These are phyloP conservation scores for Talaromyces sp. DNA, from an alignment of 2,329 filamentous ascomycete genomes.

Conservation along the genomic window DNA sequence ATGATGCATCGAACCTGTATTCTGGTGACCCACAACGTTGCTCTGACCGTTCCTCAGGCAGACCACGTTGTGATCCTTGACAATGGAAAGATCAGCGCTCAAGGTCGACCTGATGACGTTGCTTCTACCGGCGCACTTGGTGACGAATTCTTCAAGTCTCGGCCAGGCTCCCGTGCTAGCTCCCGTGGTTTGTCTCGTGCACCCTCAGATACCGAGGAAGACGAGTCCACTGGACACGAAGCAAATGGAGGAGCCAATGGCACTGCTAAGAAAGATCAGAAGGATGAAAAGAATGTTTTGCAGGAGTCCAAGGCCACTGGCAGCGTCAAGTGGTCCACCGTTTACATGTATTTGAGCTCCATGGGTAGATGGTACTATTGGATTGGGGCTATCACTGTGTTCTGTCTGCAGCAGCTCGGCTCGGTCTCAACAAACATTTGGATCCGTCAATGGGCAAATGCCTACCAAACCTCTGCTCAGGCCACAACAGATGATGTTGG, in stretches of 20 bases:
- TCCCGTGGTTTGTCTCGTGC: constrained; percentile 78
- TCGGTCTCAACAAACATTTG: constrained; percentile 89
- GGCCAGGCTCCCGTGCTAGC: constrained; percentile 67
- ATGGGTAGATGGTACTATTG: constrained; percentile 99
- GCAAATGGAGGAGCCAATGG: constrained; percentile 39
- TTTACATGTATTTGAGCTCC: constrained; percentile 78
- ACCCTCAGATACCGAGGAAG: constrained; percentile 67
- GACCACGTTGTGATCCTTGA: constrained; percentile 82
- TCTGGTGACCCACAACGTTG: constrained; percentile 90
- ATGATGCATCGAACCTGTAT: constrained; percentile 92
- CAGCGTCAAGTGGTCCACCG: constrained; percentile 83
- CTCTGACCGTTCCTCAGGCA: constrained; percentile 80
- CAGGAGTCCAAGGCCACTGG: constrained; percentile 81
- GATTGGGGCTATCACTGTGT: constrained; percentile 73
- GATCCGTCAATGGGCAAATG: constrained; percentile 94
- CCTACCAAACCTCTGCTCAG: constrained; percentile 64
- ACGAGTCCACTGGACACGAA: constrained; percentile 48
- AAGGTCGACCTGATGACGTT: constrained; percentile 77
- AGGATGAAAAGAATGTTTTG: constrained; percentile 53
- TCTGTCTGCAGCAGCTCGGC: constrained; percentile 79
- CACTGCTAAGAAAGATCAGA: constrained; percentile 37
- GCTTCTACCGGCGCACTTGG: constrained; percentile 86
- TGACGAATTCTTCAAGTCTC: constrained; percentile 79
- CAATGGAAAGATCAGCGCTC: constrained; percentile 76
- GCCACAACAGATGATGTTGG: constrained; percentile 32